Percentiles rank a stretch among this genome's conserved stretches.
These are phyloP conservation scores for Kodamaea ohmeri DNA, from an alignment of 1,139 yeast genomes.

Conservation along the genomic window DNA sequence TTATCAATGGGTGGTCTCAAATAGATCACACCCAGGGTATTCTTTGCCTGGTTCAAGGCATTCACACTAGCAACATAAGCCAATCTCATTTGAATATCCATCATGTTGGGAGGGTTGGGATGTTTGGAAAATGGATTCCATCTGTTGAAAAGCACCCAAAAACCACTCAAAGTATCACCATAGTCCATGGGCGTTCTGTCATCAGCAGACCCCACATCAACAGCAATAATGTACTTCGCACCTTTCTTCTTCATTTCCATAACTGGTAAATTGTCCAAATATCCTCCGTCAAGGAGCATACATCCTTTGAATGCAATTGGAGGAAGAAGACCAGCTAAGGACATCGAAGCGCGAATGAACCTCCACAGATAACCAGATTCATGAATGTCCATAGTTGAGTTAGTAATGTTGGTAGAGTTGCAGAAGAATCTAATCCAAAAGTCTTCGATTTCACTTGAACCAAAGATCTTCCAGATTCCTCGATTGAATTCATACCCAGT, in stretches of 20 bases:
- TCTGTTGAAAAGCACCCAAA: slow-evolving; percentile 85
- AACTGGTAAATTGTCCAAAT: slow-evolving; percentile 90
- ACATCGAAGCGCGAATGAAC: slow-evolving; percentile 93
- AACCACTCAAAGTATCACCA: slow-evolving; percentile 90
- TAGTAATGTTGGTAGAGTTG: slow-evolving; percentile 94
- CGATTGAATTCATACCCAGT: slow-evolving; percentile 97
- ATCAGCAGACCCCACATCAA: slow-evolving; percentile 96
- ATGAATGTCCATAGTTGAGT: slow-evolving; percentile 93
- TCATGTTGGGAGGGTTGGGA: slow-evolving; percentile 90
- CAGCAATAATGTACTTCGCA: slow-evolving; percentile 84
- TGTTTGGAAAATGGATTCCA: slow-evolving; percentile 88
- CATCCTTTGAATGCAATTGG: slow-evolving; percentile 87
- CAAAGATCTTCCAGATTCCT: slow-evolving; percentile 94
- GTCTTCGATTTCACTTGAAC: slow-evolving; percentile 89
- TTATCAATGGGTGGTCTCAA: slow-evolving; percentile 91
- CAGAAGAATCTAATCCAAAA: slow-evolving; percentile 89
- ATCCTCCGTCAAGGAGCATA: slow-evolving; percentile 95
- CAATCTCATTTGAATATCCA: slow-evolving; percentile 88
- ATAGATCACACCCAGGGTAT: slow-evolving; percentile 83
- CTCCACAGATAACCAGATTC: slow-evolving; percentile 94
- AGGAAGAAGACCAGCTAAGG: slow-evolving; percentile 90
- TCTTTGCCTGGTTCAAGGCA: slow-evolving; percentile 84
- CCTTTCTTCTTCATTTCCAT: slow-evolving; percentile 87
- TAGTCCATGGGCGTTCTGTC: slow-evolving; percentile 87
- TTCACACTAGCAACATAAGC: slow-evolving; percentile 95